Evolutionary conservation across 192 early-diverging fungal species (phyloP).

Genomic region (Coemansia sp.): DNA sequence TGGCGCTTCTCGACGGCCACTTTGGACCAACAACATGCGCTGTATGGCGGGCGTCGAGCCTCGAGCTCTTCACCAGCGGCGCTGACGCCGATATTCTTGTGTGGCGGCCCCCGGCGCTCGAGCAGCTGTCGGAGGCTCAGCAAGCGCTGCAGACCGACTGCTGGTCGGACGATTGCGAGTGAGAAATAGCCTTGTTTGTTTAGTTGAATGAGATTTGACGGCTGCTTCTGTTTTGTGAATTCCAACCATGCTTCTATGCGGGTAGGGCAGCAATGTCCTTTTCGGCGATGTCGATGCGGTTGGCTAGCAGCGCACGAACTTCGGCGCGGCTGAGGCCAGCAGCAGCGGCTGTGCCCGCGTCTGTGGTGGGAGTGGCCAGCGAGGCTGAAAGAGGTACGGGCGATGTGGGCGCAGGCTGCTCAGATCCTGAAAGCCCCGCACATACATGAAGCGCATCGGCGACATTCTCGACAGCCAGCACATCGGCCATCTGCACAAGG

Average conservation of each 20-base stretch:
- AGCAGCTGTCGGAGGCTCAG: constrained; percentile 24
- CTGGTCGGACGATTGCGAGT: constrained; percentile 25
- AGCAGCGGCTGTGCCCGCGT: constrained; percentile 1
- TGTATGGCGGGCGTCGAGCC: constrained; percentile 49
- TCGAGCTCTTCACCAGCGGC: constrained; percentile 64
- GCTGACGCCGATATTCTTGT: constrained; percentile 57
- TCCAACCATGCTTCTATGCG: neutral
- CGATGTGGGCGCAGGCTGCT: too few relatives aligned
- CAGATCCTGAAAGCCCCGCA: too few relatives aligned
- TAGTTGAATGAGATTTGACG: neutral
- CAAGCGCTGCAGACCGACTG: constrained; percentile 7
- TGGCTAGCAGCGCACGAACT: constrained; percentile 18
- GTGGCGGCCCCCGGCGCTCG: constrained; percentile 51
- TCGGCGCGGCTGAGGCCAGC: constrained; percentile 15
- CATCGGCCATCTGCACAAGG: constrained; percentile 77
- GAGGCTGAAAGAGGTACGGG: too few relatives aligned
- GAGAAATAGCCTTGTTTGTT: neutral
- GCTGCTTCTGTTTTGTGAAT: neutral
- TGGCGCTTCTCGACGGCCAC: constrained; percentile 59
- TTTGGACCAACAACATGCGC: constrained; percentile 60
- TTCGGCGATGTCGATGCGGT: constrained; percentile 39
- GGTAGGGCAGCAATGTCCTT: constrained; percentile 8
- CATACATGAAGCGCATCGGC: constrained; percentile 12
- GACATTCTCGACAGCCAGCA: constrained; percentile 76
- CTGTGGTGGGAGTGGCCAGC: too few relatives aligned